These are phyloP conservation scores for Cnidoscolus chayamansa DNA, from an alignment of 441 rosid species.

Conservation along the genomic window DNA sequence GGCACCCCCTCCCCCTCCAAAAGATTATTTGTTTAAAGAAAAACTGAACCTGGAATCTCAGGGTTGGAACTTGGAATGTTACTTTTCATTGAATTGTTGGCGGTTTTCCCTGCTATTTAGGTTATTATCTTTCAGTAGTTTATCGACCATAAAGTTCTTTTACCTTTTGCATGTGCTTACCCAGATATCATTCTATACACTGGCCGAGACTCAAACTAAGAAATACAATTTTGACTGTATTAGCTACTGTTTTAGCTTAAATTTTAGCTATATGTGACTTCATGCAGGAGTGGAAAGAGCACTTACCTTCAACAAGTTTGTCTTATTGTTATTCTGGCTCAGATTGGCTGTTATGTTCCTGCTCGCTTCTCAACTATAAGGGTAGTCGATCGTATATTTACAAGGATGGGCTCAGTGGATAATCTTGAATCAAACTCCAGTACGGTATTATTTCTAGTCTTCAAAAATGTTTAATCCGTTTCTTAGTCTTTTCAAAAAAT, in stretches of 20 bases:
- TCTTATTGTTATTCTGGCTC: slow-evolving; percentile 89
- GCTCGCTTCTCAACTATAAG: slow-evolving; percentile 84
- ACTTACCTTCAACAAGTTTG: slow-evolving; percentile 98
- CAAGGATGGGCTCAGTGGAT: slow-evolving; percentile 94
- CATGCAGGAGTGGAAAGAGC: slow-evolving; percentile 97
- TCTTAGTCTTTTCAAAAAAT: not conserved
- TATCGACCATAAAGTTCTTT: too few species aligned
- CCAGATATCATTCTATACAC: too few species aligned
- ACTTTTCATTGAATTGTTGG: too few species aligned
- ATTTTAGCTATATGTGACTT: slow-evolving; percentile 25
- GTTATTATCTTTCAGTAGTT: too few species aligned
- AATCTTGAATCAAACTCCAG: slow-evolving; percentile 93
- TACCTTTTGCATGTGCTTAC: too few species aligned
- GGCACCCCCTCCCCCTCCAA: too few species aligned
- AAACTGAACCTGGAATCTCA: too few species aligned
- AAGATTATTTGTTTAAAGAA: too few species aligned
- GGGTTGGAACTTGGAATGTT: too few species aligned
- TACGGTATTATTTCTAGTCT: slow-evolving; percentile 53
- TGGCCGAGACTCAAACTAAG: too few species aligned
- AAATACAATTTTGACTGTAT: not conserved
- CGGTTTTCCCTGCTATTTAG: too few species aligned
- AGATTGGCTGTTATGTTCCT: slow-evolving; percentile 95
- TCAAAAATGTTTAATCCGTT: slow-evolving; percentile 5
- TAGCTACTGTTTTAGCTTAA: not conserved
- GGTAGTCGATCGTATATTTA: slow-evolving; percentile 87